A percentile compares a stretch with the other conserved stretches of the same genome.
These are phyloP conservation scores for Entomortierella parvispora DNA, from an alignment of 192 early-diverging fungal species.

Conservation along the genomic window DNA sequence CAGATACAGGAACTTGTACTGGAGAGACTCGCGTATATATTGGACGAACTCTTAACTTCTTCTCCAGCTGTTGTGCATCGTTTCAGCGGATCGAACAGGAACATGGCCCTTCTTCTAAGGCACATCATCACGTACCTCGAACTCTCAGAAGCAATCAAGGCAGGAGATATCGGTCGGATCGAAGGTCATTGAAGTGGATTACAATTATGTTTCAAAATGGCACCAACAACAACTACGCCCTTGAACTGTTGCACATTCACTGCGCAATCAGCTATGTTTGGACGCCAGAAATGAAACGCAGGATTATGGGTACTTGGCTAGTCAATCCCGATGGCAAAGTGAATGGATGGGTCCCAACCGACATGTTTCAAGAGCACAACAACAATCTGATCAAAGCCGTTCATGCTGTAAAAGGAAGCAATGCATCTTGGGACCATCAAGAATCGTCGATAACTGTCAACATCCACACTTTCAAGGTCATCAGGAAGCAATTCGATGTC, in stretches of 20 bases:
- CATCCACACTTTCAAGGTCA: not conserved
- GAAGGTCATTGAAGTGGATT: not conserved
- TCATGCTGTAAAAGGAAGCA: slow-evolving; percentile 10
- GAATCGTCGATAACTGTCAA: not conserved
- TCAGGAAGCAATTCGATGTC: too few relatives aligned
- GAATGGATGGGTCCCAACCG: slow-evolving; percentile 8
- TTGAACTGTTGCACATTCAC: slow-evolving; percentile 11
- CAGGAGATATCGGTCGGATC: slow-evolving; percentile 22
- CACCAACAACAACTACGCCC: slow-evolving; percentile 12
- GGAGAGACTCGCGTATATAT: not conserved
- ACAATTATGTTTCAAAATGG: slow-evolving; percentile 21
- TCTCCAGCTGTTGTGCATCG: not conserved
- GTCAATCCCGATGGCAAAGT: slow-evolving; percentile 17
- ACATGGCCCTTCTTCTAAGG: slow-evolving; percentile 1
- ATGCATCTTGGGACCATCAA: not conserved
- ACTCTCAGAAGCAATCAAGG: slow-evolving; percentile 13
- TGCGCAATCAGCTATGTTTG: slow-evolving; percentile 8
- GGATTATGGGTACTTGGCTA: slow-evolving; percentile 10
- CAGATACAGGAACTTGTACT: too few relatives aligned
- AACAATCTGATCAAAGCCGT: slow-evolving; percentile 9
- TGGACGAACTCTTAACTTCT: not conserved
- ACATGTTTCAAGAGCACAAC: slow-evolving; percentile 39
- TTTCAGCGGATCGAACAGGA: not conserved
- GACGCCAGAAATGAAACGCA: not conserved
- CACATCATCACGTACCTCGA: slow-evolving; percentile 11